Conservation (phyloP, 1,284 basidiomycete species). For the Pascua sp. region DNA sequence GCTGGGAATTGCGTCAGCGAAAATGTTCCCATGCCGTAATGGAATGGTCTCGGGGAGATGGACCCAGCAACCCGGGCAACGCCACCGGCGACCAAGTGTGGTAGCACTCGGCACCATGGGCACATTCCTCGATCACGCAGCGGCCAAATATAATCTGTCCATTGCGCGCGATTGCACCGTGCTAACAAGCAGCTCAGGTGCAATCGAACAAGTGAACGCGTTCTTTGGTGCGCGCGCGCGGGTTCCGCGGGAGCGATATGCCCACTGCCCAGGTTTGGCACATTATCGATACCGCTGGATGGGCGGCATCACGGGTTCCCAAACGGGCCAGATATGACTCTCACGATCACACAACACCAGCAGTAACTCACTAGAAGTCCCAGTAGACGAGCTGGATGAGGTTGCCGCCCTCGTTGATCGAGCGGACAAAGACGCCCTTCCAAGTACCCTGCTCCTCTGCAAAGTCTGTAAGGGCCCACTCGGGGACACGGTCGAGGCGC, state of each 20-base stretch:
- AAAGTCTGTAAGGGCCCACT: slow-evolving; percentile 42
- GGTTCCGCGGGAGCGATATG: too few species aligned
- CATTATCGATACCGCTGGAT: too few species aligned
- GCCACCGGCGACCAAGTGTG: not conserved
- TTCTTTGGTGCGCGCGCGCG: too few species aligned
- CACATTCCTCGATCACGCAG: too few species aligned
- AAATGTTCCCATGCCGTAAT: not conserved
- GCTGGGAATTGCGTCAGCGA: not conserved
- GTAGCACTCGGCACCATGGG: not conserved
- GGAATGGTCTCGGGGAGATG: not conserved
- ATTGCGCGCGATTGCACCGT: too few species aligned
- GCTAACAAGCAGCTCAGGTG: too few species aligned
- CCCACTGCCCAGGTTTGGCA: too few species aligned
- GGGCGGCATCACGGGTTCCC: too few species aligned
- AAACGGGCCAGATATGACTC: too few species aligned
- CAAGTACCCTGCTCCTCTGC: slow-evolving; percentile 43
- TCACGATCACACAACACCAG: slow-evolving; percentile 13
- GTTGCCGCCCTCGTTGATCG: slow-evolving; percentile 32
- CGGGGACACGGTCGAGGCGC: slow-evolving; percentile 39
- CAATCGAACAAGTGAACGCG: too few species aligned
- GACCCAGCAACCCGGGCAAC: not conserved
- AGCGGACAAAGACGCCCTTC: slow-evolving; percentile 51
- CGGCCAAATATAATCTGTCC: too few species aligned
- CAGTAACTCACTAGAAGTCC: slow-evolving; percentile 46
- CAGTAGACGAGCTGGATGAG: slow-evolving; percentile 49